Conservation (phyloP, 2,329 filamentous ascomycete species). For the Neopestalotiopsis sp. region DNA sequence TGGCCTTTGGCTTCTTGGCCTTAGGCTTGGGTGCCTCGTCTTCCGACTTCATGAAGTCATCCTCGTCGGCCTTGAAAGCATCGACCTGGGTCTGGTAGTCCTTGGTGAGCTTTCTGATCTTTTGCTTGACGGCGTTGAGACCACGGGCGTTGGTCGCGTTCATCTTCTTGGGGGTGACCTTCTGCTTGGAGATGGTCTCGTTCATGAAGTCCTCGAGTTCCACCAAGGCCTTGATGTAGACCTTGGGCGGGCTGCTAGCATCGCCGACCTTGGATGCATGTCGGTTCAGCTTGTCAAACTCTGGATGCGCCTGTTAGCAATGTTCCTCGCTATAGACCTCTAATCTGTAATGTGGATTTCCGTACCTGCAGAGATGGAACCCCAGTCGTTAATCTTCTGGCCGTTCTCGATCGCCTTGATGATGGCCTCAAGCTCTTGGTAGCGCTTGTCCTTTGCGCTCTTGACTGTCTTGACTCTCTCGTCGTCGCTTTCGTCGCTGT, state of each 20-base stretch:
- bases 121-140: conserved; percentile 96
- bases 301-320: conserved; percentile 48
- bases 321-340: background rate
- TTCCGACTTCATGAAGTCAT: conserved; percentile 84
- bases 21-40: conserved; percentile 64
- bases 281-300: conserved; percentile 93
- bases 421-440: conserved; percentile 89
- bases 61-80: conserved; percentile 82
- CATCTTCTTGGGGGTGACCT: conserved; percentile 97
- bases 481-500: conserved; percentile 86
- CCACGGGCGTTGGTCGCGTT: conserved; percentile 93
- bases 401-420: conserved; percentile 95
- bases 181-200: conserved; percentile 93
- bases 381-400: conserved; percentile 97
- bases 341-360: conserved; percentile 16
- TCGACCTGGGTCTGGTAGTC: conserved; percentile 90
- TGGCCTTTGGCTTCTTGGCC: conserved; percentile 57
- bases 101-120: conserved; percentile 98
- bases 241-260: conserved; percentile 81
- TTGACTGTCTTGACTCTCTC: conserved; percentile 87
- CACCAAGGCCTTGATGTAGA: conserved; percentile 90
- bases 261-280: conserved; percentile 82
- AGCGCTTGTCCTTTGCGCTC: conserved; percentile 96
- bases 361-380: conserved; percentile 85
- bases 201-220: conserved; percentile 95